Base-by-base conservation (phyloP, 1,284 basidiomycete species). In the Leucocoprinus gongylophorus region DNA sequence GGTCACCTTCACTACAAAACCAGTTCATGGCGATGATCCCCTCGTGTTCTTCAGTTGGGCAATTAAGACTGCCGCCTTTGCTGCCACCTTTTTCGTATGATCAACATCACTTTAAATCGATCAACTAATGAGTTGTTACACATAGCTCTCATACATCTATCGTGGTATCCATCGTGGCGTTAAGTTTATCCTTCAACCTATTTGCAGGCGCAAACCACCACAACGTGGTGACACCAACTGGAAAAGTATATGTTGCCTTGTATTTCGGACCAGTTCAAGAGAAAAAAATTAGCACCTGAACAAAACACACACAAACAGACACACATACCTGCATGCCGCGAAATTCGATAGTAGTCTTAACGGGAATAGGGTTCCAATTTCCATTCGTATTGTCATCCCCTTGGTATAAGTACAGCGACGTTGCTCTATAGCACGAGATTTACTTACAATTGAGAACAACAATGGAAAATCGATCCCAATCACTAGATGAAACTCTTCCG, bases 281-380 rank as follows among this genome's bases (percentile, higher is more conserved):
- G 13, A 5, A 12, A 17, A 37, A n/a, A 37, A n/a, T 17, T 6
- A n/a, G 9, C 32, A 33, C 3, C 32, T 26, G 23, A 26, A 33
- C 13, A n/a, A 12, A 17, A 15, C 33, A 10, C 10, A 15, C 20
- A 20, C 10, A 35, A 1, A 6, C 20, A 28, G n/a, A 3, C 3
- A 5, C 12, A 53, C 66, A 55, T 52, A 79, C 83, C 73, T 85
- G 83, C 70, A 72, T 71, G 0, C 81, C 85, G 48, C 80, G 71
- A 68, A 88, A 88, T 58, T 81, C 76, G 54, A 88, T 88, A 2
- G 85, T 87, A 0, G 84, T 69, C 39, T 63, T 66, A 1, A 88
- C 78, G 0, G 81, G 74, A 26, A 69, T 70, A 0, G 84, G 83
- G 58, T 85, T 78, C 81, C 80, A 85, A 4, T 68, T 65, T 1